Percentiles rank a stretch among this genome's conserved stretches.
Evolutionary conservation across 2,329 filamentous ascomycete genomes (phyloP).

Genomic region (Epichloe gansuensis): DNA sequence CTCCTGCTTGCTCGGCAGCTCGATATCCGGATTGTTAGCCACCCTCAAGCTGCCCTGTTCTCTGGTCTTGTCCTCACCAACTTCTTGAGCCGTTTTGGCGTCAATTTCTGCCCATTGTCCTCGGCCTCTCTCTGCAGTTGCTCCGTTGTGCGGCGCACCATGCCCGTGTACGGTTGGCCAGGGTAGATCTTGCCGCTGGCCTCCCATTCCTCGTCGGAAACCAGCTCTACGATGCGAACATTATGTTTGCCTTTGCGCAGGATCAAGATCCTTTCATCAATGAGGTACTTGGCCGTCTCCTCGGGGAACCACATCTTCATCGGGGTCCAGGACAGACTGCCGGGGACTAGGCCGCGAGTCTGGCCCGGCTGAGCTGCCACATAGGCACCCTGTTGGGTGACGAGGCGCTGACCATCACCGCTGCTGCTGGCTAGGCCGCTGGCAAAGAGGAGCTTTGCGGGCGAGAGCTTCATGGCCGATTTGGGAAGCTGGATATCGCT

Average conservation of each 20-base stretch:
- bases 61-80: constrained; percentile 15
- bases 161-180: constrained; percentile 39
- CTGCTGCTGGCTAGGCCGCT: constrained; percentile 44
- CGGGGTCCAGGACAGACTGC: constrained; percentile 46
- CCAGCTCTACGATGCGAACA: constrained; percentile 46
- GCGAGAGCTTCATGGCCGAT: constrained; percentile 43
- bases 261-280: constrained; percentile 47
- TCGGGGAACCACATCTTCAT: constrained; percentile 46
- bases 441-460: constrained; percentile 47
- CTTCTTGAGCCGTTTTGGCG: constrained; percentile 15
- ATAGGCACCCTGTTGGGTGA: constrained; percentile 44
- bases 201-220: constrained; percentile 43
- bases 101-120: constrained; percentile 16
- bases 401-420: constrained; percentile 47
- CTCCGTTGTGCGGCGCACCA: constrained; percentile 30
- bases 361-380: constrained; percentile 41
- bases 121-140: constrained; percentile 25
- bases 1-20: constrained; percentile 25
- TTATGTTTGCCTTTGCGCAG: constrained; percentile 54
- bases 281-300: constrained; percentile 47
- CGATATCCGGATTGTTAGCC: constrained; percentile 29
- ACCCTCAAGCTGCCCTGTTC: constrained; percentile 15
- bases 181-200: constrained; percentile 37
- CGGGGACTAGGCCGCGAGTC: constrained; percentile 31
- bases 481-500: constrained; percentile 47